phyloP scores from a whole-genome alignment of 2,329 filamentous ascomycete species.

The Phaeosphaeria sp. region DNA sequence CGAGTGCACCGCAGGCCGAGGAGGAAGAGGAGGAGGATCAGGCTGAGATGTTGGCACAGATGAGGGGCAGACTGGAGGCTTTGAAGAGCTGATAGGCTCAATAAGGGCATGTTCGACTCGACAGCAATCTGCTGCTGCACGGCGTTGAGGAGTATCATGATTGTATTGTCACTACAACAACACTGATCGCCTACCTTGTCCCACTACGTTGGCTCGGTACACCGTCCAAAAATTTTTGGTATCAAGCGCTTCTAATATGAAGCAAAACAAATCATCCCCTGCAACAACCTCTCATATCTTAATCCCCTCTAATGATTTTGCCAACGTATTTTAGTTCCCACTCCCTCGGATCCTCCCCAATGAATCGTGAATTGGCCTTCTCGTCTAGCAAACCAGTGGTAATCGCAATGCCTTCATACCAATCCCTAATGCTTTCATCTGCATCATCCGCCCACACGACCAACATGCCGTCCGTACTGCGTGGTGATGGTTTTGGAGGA shows the following conservation, averaged over 20 bases:
- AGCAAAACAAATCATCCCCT: neutral
- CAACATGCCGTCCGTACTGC: conserved; percentile 43
- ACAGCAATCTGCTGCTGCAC: too few relatives aligned
- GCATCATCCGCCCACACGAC: conserved; percentile 41
- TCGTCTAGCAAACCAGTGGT: conserved; percentile 36
- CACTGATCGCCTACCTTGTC: too few relatives aligned
- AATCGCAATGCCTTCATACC: conserved; percentile 45
- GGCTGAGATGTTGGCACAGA: conserved; percentile 90
- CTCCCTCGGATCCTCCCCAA: conserved; percentile 39
- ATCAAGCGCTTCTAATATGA: neutral
- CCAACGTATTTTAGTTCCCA: conserved; percentile 48
- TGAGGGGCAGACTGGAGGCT: conserved; percentile 89
- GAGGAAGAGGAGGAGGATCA: conserved; percentile 82
- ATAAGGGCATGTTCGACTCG: too few relatives aligned
- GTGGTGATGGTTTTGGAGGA: conserved; percentile 47
- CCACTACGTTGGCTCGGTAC: too few relatives aligned
- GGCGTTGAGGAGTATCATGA: too few relatives aligned
- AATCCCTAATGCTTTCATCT: conserved; percentile 40
- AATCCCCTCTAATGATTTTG: conserved; percentile 42
- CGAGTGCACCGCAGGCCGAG: conserved; percentile 62
- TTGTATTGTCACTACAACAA: too few relatives aligned
- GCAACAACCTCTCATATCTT: neutral
- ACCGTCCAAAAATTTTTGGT: neutral
- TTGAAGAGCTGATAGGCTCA: conserved; percentile 75
- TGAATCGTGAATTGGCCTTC: conserved; percentile 34